Percentiles rank a stretch among this genome's conserved stretches.
Conservation (phyloP, 23 red algal species). For the Agarophyton chilense region DNA sequence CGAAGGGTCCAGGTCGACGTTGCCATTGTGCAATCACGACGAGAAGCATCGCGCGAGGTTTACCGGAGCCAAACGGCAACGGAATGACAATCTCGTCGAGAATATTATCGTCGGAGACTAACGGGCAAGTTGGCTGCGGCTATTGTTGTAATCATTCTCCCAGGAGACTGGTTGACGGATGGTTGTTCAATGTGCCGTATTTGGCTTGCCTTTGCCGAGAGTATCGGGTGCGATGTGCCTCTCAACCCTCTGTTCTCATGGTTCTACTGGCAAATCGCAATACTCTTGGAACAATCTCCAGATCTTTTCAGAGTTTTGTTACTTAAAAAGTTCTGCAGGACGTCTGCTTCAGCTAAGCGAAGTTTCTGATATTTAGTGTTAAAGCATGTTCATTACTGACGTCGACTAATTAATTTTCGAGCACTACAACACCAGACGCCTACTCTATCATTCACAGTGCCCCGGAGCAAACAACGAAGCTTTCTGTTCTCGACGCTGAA, state of each 20-base stretch:
- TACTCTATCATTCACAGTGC: background rate
- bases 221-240: conserved; percentile 40
- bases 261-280: conserved; percentile 24
- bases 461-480: background rate
- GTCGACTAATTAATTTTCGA: background rate
- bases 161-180: conserved; percentile 25
- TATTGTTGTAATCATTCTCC: conserved; percentile 13
- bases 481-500: background rate
- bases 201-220: conserved; percentile 35
- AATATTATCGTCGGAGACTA: conserved; percentile 40
- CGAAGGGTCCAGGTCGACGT: too few species aligned
- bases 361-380: conserved; percentile 4
- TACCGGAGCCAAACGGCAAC: conserved; percentile 21
- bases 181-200: background rate
- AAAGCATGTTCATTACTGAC: conserved; percentile 1
- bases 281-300: conserved; percentile 30
- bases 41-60: conserved; percentile 41
- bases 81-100: conserved; percentile 42
- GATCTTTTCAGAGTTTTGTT: background rate
- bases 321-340: too few species aligned
- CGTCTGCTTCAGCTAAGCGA: background rate
- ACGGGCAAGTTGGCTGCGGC: background rate
- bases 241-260: conserved; percentile 44
- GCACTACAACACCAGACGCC: background rate
- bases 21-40: background rate